Base-by-base conservation (phyloP, 2,329 filamentous ascomycete species). In the Trichophyton simii region DNA sequence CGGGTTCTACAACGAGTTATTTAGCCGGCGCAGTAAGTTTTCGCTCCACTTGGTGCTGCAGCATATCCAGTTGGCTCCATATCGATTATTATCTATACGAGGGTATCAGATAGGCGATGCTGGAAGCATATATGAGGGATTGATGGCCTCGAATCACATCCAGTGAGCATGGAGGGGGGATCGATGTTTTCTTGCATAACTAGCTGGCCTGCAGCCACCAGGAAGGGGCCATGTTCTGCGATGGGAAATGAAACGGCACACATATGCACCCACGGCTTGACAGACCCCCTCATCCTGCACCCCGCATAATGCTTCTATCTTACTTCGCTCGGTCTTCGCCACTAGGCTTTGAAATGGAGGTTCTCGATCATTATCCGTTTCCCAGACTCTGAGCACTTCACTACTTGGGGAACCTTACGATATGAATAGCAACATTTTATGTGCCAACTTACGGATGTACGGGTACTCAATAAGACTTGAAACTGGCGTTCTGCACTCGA, bases 301-400 rank as follows among this genome's bases (percentile, higher is more conserved):
- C 50, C 50, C 50, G 50, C 50, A 36, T 55, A 36, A 36, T 55
- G 18, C 34, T 36, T 55, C n/a, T 55, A 55, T 55, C 50, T 55
- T 18, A 34, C 50, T 36, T 36, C 50, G 25, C 50, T 34, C 15
- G 15, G 15, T 9, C 28, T 18, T 55, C 28, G 50, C 50, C 50
- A 55, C 50, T 28, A 28, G 1, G 11, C 25, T 13, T n/a, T 20
- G 25, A 18, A 25, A 36, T 36, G 28, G 31, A 55, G 7, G 25
- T 36, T 55, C 50, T 36, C n/a, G 50, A 55, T 55, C 31, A 55
- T 55, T 44, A 44, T 44, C 41, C 41, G n/a, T 18, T 7, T 28
- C 46, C 25, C 22, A 13, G 46, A 11, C 11, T 25, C 25, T 50
- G 46, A 50, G 13, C 46, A 50, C 20, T 5, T 9, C 46, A 11